Percentiles rank a stretch among this genome's conserved stretches.
These are phyloP conservation scores for Brettanomyces anomalus DNA, from an alignment of 805 yeast species.

Conservation along the genomic window DNA sequence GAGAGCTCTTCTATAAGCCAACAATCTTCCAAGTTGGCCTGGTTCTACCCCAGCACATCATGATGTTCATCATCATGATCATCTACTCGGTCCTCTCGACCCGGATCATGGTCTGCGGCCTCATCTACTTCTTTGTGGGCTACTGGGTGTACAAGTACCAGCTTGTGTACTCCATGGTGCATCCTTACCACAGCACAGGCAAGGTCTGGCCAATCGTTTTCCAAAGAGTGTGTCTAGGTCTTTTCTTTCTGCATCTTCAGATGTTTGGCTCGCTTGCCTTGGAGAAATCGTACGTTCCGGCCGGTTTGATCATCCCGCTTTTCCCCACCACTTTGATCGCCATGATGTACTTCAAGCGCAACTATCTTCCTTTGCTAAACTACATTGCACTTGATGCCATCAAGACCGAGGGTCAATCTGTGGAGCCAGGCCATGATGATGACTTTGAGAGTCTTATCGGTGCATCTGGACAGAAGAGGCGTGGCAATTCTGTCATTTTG, in stretches of 20 bases:
- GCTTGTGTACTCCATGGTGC: conserved; percentile 50
- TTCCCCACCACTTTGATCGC: conserved; percentile 37
- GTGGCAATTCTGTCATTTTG: conserved; percentile 10
- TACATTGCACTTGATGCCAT: conserved; percentile 55
- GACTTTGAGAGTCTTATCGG: conserved; percentile 11
- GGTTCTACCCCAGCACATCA: conserved; percentile 51
- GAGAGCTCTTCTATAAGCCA: conserved; percentile 46
- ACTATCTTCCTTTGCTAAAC: conserved; percentile 42
- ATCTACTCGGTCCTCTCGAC: conserved; percentile 55
- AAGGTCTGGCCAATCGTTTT: conserved; percentile 60
- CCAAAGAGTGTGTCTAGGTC: conserved; percentile 45
- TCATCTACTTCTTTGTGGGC: conserved; percentile 47
- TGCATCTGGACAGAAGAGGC: not conserved
- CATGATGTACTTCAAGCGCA: conserved; percentile 42
- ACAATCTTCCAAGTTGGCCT: conserved; percentile 53
- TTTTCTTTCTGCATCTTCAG: conserved; percentile 48
- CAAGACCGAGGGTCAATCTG: conserved; percentile 28
- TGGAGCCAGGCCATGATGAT: conserved; percentile 16
- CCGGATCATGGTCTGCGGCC: conserved; percentile 49
- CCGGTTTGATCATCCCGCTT: conserved; percentile 41
- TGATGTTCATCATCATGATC: conserved; percentile 48
- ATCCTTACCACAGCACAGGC: conserved; percentile 59
- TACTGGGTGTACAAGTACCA: conserved; percentile 56
- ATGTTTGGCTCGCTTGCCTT: conserved; percentile 58
- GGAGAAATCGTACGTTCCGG: conserved; percentile 44